These are phyloP conservation scores for Rhizopogon rudus DNA, from an alignment of 768 basidiomycete species.

Conservation along the genomic window DNA sequence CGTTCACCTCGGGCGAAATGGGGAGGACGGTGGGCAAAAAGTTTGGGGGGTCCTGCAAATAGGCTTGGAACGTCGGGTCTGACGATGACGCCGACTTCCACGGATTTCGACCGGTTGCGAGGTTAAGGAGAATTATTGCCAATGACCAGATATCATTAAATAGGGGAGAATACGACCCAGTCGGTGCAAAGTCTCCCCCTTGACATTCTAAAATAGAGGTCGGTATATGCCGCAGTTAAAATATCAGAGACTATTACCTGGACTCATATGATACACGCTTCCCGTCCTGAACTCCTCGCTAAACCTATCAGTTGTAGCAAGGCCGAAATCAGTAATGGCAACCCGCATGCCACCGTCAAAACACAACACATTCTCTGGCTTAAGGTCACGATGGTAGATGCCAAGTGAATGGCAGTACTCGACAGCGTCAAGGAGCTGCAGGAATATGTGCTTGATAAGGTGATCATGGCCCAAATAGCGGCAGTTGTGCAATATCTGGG, in stretches of 20 bases:
- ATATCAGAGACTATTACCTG: constrained; percentile 39
- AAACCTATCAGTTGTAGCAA: constrained; percentile 82
- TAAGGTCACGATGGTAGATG: constrained; percentile 95
- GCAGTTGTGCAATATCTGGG: constrained; percentile 72
- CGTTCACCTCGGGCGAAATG: constrained; percentile 69
- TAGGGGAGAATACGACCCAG: constrained; percentile 74
- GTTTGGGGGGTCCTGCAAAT: constrained; percentile 64
- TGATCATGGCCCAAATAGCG: constrained; percentile 81
- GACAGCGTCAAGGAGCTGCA: constrained; percentile 91
- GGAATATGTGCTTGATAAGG: constrained; percentile 85
- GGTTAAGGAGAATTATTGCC: constrained; percentile 93
- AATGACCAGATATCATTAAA: constrained; percentile 96
- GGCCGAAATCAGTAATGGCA: constrained; percentile 92
- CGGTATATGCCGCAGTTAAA: constrained; percentile 8
- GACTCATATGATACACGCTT: constrained; percentile 98
- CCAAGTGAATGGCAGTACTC: constrained; percentile 88
- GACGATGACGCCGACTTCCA: constrained; percentile 84
- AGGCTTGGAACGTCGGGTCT: constrained; percentile 89
- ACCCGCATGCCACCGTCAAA: constrained; percentile 72
- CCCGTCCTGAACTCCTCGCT: constrained; percentile 92
- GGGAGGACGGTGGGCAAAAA: constrained; percentile 88
- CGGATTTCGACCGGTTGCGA: constrained; percentile 91
- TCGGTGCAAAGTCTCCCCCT: constrained; percentile 56
- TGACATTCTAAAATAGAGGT: constrained; percentile 71
- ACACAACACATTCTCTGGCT: constrained; percentile 94